phyloP scores from a whole-genome alignment of 2,329 filamentous ascomycete genomes.

The Elsinoe ampelina region DNA sequence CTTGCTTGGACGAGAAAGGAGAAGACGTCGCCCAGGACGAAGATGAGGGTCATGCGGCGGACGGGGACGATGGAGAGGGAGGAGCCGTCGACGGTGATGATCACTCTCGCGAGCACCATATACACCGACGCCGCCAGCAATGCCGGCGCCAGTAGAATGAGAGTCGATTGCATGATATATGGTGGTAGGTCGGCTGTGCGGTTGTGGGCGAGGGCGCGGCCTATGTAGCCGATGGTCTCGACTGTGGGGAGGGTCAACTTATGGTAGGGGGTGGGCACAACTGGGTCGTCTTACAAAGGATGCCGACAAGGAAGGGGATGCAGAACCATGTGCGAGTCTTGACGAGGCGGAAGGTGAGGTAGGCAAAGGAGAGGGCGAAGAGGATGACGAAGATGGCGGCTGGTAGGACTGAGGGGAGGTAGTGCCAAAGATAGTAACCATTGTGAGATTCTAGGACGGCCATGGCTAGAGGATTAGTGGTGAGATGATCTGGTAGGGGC shows the following conservation, averaged over 20 bases:
- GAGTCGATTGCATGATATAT: conserved; percentile 36
- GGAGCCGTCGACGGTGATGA: conserved; percentile 34
- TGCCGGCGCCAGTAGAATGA: conserved; percentile 41
- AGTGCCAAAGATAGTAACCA: conserved; percentile 21
- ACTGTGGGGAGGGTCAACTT: conserved; percentile 19
- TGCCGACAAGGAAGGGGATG: conserved; percentile 44
- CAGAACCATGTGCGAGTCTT: conserved; percentile 41
- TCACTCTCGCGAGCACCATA: conserved; percentile 40
- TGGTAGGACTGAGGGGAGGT: conserved; percentile 21
- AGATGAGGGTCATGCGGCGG: conserved; percentile 39
- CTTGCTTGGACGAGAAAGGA: conserved; percentile 40
- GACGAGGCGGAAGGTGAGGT: conserved; percentile 33
- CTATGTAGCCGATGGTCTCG: conserved; percentile 45
- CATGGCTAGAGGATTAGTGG: background rate
- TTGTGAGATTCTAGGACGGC: background rate
- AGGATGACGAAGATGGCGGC: conserved; percentile 25
- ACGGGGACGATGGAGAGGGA: conserved; percentile 35
- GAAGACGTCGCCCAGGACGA: conserved; percentile 40
- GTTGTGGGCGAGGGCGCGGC: conserved; percentile 35
- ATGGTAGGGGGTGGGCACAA: background rate
- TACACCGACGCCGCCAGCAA: conserved; percentile 44
- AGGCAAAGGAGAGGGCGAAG: conserved; percentile 23
- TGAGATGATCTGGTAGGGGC: no score
- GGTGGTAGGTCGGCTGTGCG: conserved; percentile 24
- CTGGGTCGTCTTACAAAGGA: conserved; percentile 35